Conservation (phyloP, 2,329 filamentous ascomycete species). For the Ophiosphaerella narmari region DNA sequence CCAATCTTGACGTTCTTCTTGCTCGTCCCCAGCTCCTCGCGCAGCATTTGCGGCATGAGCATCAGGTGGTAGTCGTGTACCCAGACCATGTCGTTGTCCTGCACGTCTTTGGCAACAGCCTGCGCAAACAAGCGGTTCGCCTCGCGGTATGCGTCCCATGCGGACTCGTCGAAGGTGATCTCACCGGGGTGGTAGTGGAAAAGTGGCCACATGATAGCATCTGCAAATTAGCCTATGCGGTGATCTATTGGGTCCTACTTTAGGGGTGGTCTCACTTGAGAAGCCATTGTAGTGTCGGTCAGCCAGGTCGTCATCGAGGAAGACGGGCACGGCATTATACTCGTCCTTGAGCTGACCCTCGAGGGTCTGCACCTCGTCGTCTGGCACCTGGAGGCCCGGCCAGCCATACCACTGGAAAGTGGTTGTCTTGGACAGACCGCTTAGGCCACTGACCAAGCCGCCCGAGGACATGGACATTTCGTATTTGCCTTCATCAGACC, state of each 20-base stretch:
- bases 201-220: conserved; percentile 97
- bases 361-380: conserved; percentile 76
- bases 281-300: conserved; percentile 98
- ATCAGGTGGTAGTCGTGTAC: conserved; percentile 99
- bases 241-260: background rate
- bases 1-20: conserved; percentile 96
- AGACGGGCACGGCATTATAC: conserved; percentile 88
- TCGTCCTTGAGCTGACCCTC: conserved; percentile 81
- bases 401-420: conserved; percentile 99
- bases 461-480: conserved; percentile 96
- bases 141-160: conserved; percentile 91
- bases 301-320: conserved; percentile 89
- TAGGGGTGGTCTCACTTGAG: conserved; percentile 68
- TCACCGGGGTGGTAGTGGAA: conserved; percentile 99
- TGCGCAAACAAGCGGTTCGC: conserved; percentile 93
- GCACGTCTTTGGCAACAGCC: conserved; percentile 81
- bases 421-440: conserved; percentile 87
- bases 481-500: conserved; percentile 87
- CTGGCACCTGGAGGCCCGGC: conserved; percentile 90
- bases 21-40: conserved; percentile 78
- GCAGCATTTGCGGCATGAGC: conserved; percentile 93
- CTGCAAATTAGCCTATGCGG: conserved; percentile 40
- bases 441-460: conserved; percentile 90
- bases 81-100: conserved; percentile 95
- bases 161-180: conserved; percentile 95